phyloP scores from a whole-genome alignment of 2,329 filamentous ascomycete genomes.

The Elsinoe batatas region DNA sequence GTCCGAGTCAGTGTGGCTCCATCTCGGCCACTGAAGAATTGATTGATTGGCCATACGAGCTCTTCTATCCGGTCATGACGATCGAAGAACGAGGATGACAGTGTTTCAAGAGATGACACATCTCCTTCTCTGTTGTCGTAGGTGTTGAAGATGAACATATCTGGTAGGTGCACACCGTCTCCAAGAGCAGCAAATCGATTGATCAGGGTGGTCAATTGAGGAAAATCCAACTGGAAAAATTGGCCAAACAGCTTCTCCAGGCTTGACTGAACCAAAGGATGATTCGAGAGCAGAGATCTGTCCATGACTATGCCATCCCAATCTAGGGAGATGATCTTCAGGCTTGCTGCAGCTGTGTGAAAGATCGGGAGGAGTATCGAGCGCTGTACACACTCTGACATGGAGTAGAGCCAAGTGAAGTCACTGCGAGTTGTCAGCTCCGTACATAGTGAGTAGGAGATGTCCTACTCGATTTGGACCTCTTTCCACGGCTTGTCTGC shows the following conservation, averaged over 20 bases:
- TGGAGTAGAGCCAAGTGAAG: neutral
- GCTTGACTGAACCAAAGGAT: neutral
- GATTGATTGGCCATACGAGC: neutral
- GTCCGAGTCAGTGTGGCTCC: neutral
- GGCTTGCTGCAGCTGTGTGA: neutral
- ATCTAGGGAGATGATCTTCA: neutral
- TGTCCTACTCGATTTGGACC: neutral
- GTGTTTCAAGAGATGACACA: neutral
- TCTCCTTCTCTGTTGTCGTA: neutral
- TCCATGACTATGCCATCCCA: conserved; percentile 3
- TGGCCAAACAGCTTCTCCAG: neutral
- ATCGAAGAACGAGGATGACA: neutral
- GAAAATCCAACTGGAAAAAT: neutral
- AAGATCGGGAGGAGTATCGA: neutral
- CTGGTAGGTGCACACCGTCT: neutral
- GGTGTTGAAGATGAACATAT: neutral
- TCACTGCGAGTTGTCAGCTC: neutral
- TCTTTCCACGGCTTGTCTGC: neutral
- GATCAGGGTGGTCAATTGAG: neutral
- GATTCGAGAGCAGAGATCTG: neutral
- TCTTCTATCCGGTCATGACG: neutral
- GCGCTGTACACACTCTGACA: neutral
- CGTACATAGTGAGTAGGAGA: no score
- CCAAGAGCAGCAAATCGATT: neutral
- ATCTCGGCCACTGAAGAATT: neutral